Evolutionary conservation across 2,329 filamentous ascomycete species (phyloP).

Genomic region (Ophiosphaerella narmari): DNA sequence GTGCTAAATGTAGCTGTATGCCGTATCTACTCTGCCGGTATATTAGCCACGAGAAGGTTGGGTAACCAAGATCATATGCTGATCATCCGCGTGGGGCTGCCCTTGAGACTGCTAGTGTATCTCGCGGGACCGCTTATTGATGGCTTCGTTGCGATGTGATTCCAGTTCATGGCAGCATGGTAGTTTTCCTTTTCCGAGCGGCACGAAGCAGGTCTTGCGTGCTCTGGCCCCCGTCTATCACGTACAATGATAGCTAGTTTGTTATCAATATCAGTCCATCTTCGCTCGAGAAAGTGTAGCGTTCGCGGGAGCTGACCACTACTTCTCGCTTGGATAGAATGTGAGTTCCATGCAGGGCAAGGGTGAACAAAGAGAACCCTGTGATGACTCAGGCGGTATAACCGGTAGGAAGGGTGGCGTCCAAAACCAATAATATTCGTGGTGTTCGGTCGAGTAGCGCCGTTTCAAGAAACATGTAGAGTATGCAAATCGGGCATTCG

Average conservation of each 20-base stretch:
- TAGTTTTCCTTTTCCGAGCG: no score
- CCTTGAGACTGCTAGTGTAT: neutral
- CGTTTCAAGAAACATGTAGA: slow-evolving; percentile 1
- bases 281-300: no score
- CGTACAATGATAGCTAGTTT: no score
- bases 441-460: neutral
- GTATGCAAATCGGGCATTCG: neutral
- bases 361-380: neutral
- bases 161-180: no score
- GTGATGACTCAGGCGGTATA: neutral
- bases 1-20: no score
- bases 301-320: neutral
- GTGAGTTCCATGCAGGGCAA: neutral
- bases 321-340: neutral
- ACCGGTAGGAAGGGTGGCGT: slow-evolving; percentile 2
- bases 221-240: neutral
- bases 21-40: no score
- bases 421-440: neutral
- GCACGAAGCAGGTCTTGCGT: neutral
- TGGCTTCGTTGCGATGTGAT: no score
- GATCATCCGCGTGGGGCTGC: neutral
- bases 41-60: no score
- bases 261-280: no score
- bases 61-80: neutral
- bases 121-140: neutral